phyloP scores from a whole-genome alignment of 2,329 filamentous ascomycete genomes.

The Pyrenophora graminea region DNA sequence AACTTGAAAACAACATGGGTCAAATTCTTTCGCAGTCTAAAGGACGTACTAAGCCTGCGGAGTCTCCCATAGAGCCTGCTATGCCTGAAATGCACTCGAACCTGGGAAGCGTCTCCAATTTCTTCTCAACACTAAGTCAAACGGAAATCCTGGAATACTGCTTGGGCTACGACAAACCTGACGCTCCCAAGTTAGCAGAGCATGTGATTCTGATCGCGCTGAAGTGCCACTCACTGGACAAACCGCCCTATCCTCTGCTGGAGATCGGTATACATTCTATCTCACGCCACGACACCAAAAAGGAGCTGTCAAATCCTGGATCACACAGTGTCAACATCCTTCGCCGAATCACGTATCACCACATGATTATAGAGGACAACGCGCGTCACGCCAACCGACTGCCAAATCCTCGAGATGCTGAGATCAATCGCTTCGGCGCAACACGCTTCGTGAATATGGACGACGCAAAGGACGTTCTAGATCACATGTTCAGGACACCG shows the following conservation, averaged over 20 bases:
- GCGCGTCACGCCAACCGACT: not conserved
- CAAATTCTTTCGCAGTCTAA: too few relatives aligned
- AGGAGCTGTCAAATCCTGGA: not conserved
- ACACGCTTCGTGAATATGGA: not conserved
- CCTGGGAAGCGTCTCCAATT: not conserved
- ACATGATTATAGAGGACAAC: not conserved
- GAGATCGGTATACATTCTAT: not conserved
- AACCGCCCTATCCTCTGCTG: not conserved
- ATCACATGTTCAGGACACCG: not conserved
- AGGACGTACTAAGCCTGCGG: too few relatives aligned
- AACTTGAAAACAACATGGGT: too few relatives aligned
- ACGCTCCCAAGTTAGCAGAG: not conserved
- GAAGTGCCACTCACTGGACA: not conserved
- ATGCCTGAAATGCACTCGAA: not conserved
- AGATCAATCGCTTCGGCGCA: not conserved
- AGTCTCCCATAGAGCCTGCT: too few relatives aligned
- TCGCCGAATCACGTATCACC: not conserved
- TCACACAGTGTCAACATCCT: not conserved
- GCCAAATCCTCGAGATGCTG: not conserved
- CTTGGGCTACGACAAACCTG: slow-evolving; percentile 1
- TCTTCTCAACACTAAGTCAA: not conserved
- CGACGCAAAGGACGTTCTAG: not conserved
- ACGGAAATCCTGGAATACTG: slow-evolving; percentile 3
- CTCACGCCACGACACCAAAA: not conserved
- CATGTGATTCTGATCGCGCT: not conserved